Percentiles rank a stretch among this genome's conserved stretches.
Conservation (phyloP, 164 flowering plant genomes). For the Piper longum region DNA sequence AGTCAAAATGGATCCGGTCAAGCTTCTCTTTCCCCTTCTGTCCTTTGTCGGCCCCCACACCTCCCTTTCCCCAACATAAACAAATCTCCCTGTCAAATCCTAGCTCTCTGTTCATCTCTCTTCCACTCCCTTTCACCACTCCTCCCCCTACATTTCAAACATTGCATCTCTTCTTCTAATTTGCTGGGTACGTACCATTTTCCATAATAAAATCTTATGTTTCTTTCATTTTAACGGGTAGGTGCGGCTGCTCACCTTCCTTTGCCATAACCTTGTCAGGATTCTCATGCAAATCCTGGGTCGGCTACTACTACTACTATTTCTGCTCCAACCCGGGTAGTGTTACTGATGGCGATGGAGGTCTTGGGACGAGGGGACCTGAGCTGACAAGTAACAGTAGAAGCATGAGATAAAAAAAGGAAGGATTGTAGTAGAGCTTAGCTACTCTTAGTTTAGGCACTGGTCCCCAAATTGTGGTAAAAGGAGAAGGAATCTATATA, state of each 20-base stretch:
- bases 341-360: background rate
- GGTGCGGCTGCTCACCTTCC: constrained; percentile 10
- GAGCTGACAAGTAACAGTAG: constrained; percentile 2
- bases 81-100: background rate
- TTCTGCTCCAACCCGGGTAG: background rate
- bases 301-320: background rate
- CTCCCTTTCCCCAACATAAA: background rate
- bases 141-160: background rate
- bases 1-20: constrained; percentile 1
- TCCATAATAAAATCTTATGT: background rate
- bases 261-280: background rate
- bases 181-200: background rate
- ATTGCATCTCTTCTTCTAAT: background rate
- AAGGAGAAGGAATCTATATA: background rate
- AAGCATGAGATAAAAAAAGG: constrained; percentile 12
- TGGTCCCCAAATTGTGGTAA: constrained; percentile 3
- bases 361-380: background rate
- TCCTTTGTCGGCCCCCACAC: background rate
- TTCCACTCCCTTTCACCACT: background rate
- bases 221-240: constrained; percentile 2
- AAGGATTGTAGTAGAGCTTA: background rate
- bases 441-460: background rate
- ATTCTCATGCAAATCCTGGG: constrained; percentile 2
- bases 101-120: too few species aligned
- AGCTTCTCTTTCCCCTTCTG: background rate